Evolutionary conservation across 352 stramenopile genomes (phyloP).

Genomic region (Globisporangium radiosum): DNA sequence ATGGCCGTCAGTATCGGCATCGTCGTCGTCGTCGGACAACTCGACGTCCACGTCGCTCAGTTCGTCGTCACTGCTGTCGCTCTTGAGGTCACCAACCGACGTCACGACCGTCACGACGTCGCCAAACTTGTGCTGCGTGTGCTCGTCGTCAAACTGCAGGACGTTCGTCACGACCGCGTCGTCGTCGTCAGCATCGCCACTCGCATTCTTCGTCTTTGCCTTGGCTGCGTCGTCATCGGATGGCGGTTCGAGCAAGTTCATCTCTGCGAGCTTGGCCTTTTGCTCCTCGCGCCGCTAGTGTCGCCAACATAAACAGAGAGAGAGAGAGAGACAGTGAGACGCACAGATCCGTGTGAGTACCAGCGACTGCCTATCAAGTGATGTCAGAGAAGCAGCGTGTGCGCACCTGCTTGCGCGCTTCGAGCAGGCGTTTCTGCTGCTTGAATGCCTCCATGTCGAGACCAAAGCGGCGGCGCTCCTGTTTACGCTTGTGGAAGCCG

Average conservation of each 20-base stretch:
- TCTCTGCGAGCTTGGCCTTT: slow-evolving; percentile 51
- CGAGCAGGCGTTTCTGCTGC: slow-evolving; percentile 76
- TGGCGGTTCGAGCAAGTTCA: slow-evolving; percentile 42
- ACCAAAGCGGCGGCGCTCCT: slow-evolving; percentile 79
- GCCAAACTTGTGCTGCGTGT: slow-evolving; percentile 83
- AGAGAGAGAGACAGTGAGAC: neutral
- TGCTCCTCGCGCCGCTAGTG: slow-evolving; percentile 62
- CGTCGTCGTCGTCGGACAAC: slow-evolving; percentile 42
- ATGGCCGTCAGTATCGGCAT: slow-evolving; percentile 16
- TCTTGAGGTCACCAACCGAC: slow-evolving; percentile 68
- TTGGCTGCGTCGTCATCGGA: slow-evolving; percentile 30
- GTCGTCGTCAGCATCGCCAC: slow-evolving; percentile 15
- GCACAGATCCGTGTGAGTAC: neutral
- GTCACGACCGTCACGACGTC: slow-evolving; percentile 85
- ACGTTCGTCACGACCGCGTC: slow-evolving; percentile 49
- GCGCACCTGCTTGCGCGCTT: slow-evolving; percentile 69
- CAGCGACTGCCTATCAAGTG: too few relatives aligned
- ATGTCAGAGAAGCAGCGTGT: neutral
- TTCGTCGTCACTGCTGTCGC: slow-evolving; percentile 63
- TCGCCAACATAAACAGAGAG: neutral
- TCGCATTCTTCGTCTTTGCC: slow-evolving; percentile 8
- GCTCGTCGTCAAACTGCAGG: slow-evolving; percentile 71
- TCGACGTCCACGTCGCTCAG: slow-evolving; percentile 59
- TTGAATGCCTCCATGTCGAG: slow-evolving; percentile 88
- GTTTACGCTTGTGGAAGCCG: slow-evolving; percentile 84